A percentile compares a stretch with the other conserved stretches of the same genome.
These are phyloP conservation scores for Paecilomyces sp. DNA, from an alignment of 2,329 filamentous ascomycete genomes.

Conservation along the genomic window DNA sequence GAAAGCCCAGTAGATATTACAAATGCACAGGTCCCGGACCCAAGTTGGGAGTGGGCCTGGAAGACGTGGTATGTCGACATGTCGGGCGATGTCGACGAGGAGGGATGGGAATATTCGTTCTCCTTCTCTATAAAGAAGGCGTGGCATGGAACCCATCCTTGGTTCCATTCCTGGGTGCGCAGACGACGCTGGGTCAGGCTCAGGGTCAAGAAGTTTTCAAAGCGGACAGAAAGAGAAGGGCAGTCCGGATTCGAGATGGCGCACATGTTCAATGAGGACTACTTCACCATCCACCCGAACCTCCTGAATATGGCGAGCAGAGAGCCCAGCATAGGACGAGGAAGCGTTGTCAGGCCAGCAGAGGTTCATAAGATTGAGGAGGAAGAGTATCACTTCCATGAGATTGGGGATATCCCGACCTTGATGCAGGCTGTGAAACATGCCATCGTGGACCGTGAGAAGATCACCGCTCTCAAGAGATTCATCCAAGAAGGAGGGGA, in stretches of 20 bases:
- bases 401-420: conserved; percentile 58
- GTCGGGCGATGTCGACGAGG: conserved; percentile 77
- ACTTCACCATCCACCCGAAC: conserved; percentile 64
- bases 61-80: conserved; percentile 65
- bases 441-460: conserved; percentile 81
- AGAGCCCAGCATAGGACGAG: conserved; percentile 30
- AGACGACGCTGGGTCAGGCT: conserved; percentile 81
- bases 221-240: conserved; percentile 9
- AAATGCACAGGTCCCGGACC: conserved; percentile 88
- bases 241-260: conserved; percentile 38
- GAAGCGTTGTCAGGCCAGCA: neutral
- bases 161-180: conserved; percentile 94
- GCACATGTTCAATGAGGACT: conserved; percentile 66
- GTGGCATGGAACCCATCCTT: conserved; percentile 83
- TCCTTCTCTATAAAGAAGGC: conserved; percentile 66
- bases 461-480: conserved; percentile 71
- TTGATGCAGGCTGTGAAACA: conserved; percentile 62
- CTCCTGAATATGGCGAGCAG: conserved; percentile 34
- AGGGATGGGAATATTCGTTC: conserved; percentile 95
- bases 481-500: conserved; percentile 72
- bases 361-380: conserved; percentile 32
- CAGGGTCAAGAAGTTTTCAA: conserved; percentile 55
- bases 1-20: conserved; percentile 62
- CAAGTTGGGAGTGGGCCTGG: conserved; percentile 88
- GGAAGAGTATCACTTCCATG: conserved; percentile 39